Evolutionary conservation across 805 yeast species (phyloP), one percentile per base, ranked within the genome.

Genomic region (Candida khao-thaluensis): DNA sequence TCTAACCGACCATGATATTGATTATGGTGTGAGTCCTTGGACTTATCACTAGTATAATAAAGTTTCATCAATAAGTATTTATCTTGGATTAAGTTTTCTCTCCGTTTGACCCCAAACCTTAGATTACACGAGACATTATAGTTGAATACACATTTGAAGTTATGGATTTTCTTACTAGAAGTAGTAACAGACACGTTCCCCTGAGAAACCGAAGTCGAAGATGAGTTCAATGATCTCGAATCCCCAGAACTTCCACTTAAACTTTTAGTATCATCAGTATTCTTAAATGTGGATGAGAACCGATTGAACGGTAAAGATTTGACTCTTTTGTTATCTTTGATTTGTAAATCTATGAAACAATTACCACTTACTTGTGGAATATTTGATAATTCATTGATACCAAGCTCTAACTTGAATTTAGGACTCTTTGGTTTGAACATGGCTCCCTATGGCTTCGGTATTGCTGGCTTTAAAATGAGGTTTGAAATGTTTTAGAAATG

Each of bases 341-440:
- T 64, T 30, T 66, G 69, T 74, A 90, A 74, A 42, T 81, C 79
- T 14, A 88, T 76, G 46, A 60, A 79, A 49, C 91, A 79, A 25
- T 66, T 56, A 0, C 95, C 95, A 2, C 79, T 66, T 1, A 82
- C 70, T 48, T 85, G 89, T 1, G 98, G 98, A 20, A 91, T 76
- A 52, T 90, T 90, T n/a, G 82, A 73, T 33, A 91, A 65, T 47
- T 86, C 95, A 40, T 76, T 74, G 34, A 89, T 72, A 12, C 72
- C 59, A 20, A 87, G 61, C 15, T 69, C 58, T 28, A 87, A 68
- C 35, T 76, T 64, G 59, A 86, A 90, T 60, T 78, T 79, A 6
- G 87, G 85, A 42, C 73, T 69, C 18, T 40, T 40, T 3, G 38
- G 11, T 21, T 41, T 20, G 21, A 39, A 34, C 42, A 39, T 21